Evolutionary conservation across 352 stramenopile species (phyloP), one percentile per base, ranked within the genome.

Genomic region (Phytopythium aichiense): DNA sequence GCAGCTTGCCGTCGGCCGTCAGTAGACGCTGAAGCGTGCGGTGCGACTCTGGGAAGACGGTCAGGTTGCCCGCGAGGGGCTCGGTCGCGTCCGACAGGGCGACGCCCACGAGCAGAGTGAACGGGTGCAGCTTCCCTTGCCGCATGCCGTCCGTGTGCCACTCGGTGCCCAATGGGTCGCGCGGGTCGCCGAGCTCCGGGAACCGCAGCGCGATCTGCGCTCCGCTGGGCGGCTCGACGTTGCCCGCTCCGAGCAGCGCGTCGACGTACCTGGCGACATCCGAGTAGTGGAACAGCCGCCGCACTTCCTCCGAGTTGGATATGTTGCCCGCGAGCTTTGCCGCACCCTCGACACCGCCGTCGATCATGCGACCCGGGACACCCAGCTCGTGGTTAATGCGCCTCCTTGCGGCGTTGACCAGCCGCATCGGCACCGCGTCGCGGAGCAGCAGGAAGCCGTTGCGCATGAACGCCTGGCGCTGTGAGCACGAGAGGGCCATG

Each of bases 81-180:
- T 84, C 77, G 2, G 65, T 67, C 38, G 87, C 74, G 25, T 91
- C 82, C 8, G 82, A 94, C n/a, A 94, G 67, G 40, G 84, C 67
- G 25, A 94, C 66, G n/a, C 84, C 82, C 0, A 79, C 65, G 18
- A 94, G 63, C 22, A 92, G 66, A 9, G 72, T 84, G 65, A 92
- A 94, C 20, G 84, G 84, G 48, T 92, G 82, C 31, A 76, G 66
- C 53, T 74, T 79, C 53, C 82, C 81, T 65, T 94, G 84, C 1
- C 82, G 75, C 84, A 94, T 91, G 35, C 82, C 84, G 51, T 92
- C 84, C 22, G 81, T 94, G 69, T 94, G 84, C 84, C 84, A 94
- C 64, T 94, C 82, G 4, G 79, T 91, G 18, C 84, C 84, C 9
- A 69, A 51, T 7, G 79, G 82, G 16, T 94, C 79, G 2, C 83